These are phyloP conservation scores for Zizania palustris DNA, from an alignment of 202 grass and related monocot genomes.

Conservation along the genomic window DNA sequence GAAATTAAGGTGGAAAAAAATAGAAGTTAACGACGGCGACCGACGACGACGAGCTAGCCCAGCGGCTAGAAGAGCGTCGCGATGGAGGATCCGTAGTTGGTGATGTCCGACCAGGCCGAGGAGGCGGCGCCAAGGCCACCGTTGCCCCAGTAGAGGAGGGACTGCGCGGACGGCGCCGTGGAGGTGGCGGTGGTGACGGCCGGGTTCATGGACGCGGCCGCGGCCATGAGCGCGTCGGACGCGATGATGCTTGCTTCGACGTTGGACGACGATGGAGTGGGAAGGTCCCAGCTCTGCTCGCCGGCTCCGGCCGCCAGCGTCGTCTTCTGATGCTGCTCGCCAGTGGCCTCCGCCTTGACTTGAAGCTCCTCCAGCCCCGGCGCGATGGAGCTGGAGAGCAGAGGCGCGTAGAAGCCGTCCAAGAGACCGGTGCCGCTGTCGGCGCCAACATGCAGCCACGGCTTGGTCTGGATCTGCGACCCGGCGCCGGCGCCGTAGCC, in stretches of 20 bases:
- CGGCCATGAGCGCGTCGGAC: conserved; percentile 61
- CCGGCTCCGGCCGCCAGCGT: not conserved
- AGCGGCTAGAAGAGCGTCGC: conserved; percentile 59
- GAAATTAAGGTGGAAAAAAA: conserved; percentile 46
- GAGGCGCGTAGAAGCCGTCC: conserved; percentile 51
- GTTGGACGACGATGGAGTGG: conserved; percentile 44
- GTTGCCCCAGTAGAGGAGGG: conserved; percentile 59
- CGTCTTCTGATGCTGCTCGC: conserved; percentile 31
- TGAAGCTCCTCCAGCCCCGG: conserved; percentile 63
- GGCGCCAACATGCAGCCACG: conserved; percentile 41
- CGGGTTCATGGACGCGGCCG: conserved; percentile 51
- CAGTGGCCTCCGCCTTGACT: conserved; percentile 51
- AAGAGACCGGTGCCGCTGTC: conserved; percentile 24
- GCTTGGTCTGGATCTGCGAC: conserved; percentile 54
- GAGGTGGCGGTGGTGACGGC: conserved; percentile 3
- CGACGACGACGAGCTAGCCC: conserved; percentile 15
- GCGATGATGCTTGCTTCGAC: conserved; percentile 53
- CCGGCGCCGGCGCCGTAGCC: conserved; percentile 31
- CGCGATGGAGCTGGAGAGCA: conserved; percentile 56
- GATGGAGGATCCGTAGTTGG: conserved; percentile 64
- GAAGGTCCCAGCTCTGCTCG: conserved; percentile 43
- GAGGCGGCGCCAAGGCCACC: conserved; percentile 20
- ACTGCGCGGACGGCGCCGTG: conserved; percentile 11
- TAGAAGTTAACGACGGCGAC: conserved; percentile 46
- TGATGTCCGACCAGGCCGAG: conserved; percentile 48